Evolutionary conservation across 1,139 yeast species (phyloP).

Genomic region (Pichia cactophila): DNA sequence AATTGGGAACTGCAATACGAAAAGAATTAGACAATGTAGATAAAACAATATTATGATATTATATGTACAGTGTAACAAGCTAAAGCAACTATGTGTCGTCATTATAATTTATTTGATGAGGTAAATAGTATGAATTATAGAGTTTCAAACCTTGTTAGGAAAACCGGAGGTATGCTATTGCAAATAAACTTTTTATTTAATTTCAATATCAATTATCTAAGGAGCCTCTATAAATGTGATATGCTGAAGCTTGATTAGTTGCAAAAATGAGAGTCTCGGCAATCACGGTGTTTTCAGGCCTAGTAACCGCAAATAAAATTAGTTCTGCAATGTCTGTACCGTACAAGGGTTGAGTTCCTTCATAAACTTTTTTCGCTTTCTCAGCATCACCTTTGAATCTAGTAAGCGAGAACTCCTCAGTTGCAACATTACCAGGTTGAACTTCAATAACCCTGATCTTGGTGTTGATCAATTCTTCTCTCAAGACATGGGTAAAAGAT

Average conservation of each 20-base stretch:
- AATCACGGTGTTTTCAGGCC: conserved; percentile 42
- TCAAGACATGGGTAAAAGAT: conserved; percentile 39
- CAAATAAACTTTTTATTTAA: not conserved
- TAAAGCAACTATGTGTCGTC: no score
- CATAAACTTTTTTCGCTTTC: conserved; percentile 39
- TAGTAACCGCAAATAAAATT: conserved; percentile 41
- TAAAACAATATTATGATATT: no score
- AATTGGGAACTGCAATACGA: no score
- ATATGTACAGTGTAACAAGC: no score
- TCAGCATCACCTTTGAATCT: conserved; percentile 39
- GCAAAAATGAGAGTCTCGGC: conserved; percentile 46
- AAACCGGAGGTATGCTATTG: no score
- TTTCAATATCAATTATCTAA: conserved; percentile 6
- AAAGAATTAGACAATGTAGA: no score
- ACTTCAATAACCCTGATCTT: conserved; percentile 42
- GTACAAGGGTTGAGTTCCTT: conserved; percentile 39
- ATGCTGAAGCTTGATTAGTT: conserved; percentile 51
- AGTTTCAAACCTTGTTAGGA: no score
- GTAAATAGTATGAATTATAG: no score
- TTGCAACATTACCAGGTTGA: conserved; percentile 47
- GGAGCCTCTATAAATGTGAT: conserved; percentile 41
- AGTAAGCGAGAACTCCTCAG: conserved; percentile 44
- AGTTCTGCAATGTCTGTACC: conserved; percentile 46
- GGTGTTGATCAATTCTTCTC: conserved; percentile 42
- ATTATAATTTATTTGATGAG: no score